Conservation (phyloP, 2,329 filamentous ascomycete species). For the Colletotrichum kahawae region DNA sequence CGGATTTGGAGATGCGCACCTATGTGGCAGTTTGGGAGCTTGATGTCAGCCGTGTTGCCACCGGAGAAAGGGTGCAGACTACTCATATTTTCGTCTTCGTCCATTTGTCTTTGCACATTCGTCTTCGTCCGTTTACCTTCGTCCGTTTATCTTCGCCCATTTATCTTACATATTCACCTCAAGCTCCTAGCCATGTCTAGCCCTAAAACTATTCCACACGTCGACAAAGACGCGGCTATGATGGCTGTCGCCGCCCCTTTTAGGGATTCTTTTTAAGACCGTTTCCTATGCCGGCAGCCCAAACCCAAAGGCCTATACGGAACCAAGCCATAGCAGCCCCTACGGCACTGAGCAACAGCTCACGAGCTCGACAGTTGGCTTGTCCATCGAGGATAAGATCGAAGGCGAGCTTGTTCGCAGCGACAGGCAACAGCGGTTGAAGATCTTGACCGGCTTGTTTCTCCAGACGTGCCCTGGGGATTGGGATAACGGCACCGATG, state of each 20-base stretch:
- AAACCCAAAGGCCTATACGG: background rate
- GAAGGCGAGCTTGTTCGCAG: background rate
- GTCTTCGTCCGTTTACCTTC: too few relatives aligned
- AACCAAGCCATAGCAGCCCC: background rate
- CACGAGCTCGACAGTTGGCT: accelerated
- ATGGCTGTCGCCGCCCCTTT: accelerated
- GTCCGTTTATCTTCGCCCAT: too few relatives aligned
- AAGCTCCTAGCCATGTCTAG: background rate
- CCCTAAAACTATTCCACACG: accelerated
- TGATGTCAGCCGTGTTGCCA: too few relatives aligned
- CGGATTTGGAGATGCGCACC: too few relatives aligned
- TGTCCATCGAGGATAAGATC: background rate
- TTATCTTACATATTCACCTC: too few relatives aligned
- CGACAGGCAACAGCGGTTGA: background rate
- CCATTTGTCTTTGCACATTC: too few relatives aligned
- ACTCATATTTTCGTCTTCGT: too few relatives aligned
- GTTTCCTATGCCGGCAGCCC: accelerated
- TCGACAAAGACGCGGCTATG: accelerated
- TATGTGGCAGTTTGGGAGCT: too few relatives aligned
- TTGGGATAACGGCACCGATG: background rate
- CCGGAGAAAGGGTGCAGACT: too few relatives aligned
- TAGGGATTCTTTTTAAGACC: accelerated
- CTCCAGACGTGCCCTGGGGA: background rate
- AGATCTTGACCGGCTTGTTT: background rate
- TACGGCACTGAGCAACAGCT: accelerated